Evolutionary conservation across 2,329 filamentous ascomycete species (phyloP).

Genomic region (Cladosporium sp.): DNA sequence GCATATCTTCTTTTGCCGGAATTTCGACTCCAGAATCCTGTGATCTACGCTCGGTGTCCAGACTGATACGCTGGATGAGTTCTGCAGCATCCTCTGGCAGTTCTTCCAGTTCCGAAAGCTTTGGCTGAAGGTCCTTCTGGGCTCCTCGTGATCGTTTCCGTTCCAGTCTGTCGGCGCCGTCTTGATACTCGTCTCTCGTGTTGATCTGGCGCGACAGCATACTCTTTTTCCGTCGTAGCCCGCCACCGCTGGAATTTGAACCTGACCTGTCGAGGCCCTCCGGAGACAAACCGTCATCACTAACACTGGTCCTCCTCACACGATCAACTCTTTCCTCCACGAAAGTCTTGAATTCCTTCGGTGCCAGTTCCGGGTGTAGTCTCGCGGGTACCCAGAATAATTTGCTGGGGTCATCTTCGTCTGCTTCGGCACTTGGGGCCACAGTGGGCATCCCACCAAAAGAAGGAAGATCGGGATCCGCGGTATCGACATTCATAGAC

Average conservation of each 20-base stretch:
- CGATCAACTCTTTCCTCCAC: slow-evolving; percentile 89
- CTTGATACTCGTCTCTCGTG: slow-evolving; percentile 68
- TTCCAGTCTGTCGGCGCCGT: slow-evolving; percentile 77
- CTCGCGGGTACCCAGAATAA: slow-evolving; percentile 95
- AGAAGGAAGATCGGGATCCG: slow-evolving; percentile 71
- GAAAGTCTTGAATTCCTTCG: slow-evolving; percentile 94
- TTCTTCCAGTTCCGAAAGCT: slow-evolving; percentile 61
- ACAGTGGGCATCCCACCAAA: slow-evolving; percentile 57
- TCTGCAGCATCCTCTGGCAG: slow-evolving; percentile 75
- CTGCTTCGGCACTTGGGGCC: slow-evolving; percentile 62
- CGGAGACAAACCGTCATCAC: slow-evolving; percentile 56
- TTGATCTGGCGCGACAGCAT: slow-evolving; percentile 94
- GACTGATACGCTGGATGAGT: slow-evolving; percentile 67
- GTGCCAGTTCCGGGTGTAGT: slow-evolving; percentile 89
- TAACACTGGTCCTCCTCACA: slow-evolving; percentile 79
- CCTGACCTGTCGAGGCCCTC: slow-evolving; percentile 54
- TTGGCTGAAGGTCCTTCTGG: slow-evolving; percentile 52
- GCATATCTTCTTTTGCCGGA: slow-evolving; percentile 63
- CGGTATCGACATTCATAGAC: slow-evolving; percentile 82
- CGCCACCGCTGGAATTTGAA: slow-evolving; percentile 49
- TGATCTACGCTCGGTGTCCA: slow-evolving; percentile 37
- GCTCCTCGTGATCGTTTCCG: slow-evolving; percentile 60
- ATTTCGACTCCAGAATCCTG: slow-evolving; percentile 35
- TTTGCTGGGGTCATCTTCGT: slow-evolving; percentile 82
- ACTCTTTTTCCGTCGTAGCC: slow-evolving; percentile 82